Conservation (phyloP, 805 yeast species). For the Isabelozyma rhagii region DNA sequence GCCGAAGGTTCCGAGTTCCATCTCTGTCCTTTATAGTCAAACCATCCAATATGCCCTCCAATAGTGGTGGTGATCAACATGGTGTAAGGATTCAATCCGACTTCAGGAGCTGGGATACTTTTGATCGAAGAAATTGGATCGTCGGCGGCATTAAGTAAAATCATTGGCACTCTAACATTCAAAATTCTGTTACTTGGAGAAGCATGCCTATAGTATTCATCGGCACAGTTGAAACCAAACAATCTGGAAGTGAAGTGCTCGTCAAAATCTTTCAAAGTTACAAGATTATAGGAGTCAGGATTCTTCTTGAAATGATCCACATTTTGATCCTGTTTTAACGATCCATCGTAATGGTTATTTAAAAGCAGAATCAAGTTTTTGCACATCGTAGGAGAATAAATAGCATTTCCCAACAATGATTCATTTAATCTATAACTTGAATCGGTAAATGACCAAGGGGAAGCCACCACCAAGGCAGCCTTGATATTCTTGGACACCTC, state of each 20-base stretch:
- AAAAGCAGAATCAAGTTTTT: constrained; percentile 33
- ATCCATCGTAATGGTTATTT: constrained; percentile 26
- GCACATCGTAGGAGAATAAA: constrained; percentile 44
- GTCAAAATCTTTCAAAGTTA: constrained; percentile 56
- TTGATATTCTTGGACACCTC: constrained; percentile 48
- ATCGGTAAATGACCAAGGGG: constrained; percentile 72
- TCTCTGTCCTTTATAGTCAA: constrained; percentile 24
- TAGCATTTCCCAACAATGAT: constrained; percentile 33
- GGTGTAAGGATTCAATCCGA: constrained; percentile 54
- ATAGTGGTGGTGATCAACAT: constrained; percentile 54
- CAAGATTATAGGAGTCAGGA: constrained; percentile 29
- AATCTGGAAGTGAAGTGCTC: constrained; percentile 55
- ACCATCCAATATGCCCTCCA: constrained; percentile 72
- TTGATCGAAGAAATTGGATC: constrained; percentile 63
- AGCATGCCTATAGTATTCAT: constrained; percentile 63
- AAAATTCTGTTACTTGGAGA: constrained; percentile 57
- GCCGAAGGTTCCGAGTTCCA: constrained; percentile 41
- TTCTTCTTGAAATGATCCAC: constrained; percentile 24
- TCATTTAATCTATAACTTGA: constrained; percentile 46
- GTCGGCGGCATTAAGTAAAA: constrained; percentile 60
- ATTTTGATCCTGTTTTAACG: constrained; percentile 17
- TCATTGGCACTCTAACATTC: constrained; percentile 57
- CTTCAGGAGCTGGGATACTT: constrained; percentile 50
- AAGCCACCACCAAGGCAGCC: constrained; percentile 58
- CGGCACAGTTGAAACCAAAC: constrained; percentile 61